A percentile compares a stretch with the other conserved stretches of the same genome.
Conservation (phyloP, 305 asterid genomes). For the Fraxinus sp. region DNA sequence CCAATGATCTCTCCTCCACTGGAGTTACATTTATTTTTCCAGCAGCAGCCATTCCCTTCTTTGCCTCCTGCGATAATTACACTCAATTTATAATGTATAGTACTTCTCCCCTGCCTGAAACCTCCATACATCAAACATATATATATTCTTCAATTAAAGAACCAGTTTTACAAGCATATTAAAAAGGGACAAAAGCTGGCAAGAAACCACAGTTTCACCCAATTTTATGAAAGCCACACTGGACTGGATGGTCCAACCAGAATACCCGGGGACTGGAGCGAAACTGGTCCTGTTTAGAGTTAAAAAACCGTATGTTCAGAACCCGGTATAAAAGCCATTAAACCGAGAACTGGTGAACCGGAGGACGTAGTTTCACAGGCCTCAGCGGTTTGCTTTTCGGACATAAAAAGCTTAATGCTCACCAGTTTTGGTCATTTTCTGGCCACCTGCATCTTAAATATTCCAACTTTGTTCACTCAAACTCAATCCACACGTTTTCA, state of each 20-base stretch:
- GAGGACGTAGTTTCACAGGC: background rate
- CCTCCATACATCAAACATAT: conserved; percentile 5
- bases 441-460: background rate
- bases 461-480: background rate
- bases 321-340: background rate
- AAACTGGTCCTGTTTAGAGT: background rate
- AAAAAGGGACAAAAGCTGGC: conserved; percentile 3
- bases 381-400: background rate
- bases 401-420: background rate
- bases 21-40: conserved; percentile 50
- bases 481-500: background rate
- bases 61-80: conserved; percentile 52
- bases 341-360: background rate
- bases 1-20: conserved; percentile 63
- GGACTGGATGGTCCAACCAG: background rate
- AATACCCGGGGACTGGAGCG: background rate
- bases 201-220: background rate
- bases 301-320: background rate
- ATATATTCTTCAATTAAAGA: conserved; percentile 6
- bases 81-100: background rate
- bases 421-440: background rate
- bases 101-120: background rate
- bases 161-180: background rate
- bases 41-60: conserved; percentile 50
- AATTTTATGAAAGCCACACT: background rate